Evolutionary conservation across 2,329 filamentous ascomycete genomes (phyloP).

Genomic region (Juglanconis sp.): DNA sequence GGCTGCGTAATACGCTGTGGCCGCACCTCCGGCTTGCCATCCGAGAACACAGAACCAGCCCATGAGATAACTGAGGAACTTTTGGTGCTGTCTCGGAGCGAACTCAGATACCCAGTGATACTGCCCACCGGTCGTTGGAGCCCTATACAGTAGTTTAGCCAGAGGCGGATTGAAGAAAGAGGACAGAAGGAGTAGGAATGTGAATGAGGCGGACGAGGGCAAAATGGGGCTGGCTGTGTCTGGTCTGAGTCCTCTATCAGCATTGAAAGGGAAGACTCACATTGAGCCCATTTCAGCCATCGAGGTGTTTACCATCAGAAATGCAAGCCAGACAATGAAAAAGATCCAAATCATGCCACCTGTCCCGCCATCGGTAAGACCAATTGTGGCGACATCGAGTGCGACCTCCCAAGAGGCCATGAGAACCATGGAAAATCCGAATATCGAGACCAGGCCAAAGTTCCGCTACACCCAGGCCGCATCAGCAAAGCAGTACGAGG

Average conservation of each 20-base stretch:
- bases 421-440: conserved; percentile 46
- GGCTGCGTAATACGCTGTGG: conserved; percentile 38
- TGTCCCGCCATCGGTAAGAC: conserved; percentile 40
- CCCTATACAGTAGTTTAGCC: conserved; percentile 21
- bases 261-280: conserved; percentile 38
- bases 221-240: too few relatives aligned
- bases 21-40: conserved; percentile 42
- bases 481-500: neutral
- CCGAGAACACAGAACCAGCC: conserved; percentile 45
- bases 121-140: conserved; percentile 34
- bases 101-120: conserved; percentile 27
- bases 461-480: conserved; percentile 27
- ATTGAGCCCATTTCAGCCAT: conserved; percentile 37
- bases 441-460: conserved; percentile 43
- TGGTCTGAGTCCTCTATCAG: too few relatives aligned
- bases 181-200: too few relatives aligned
- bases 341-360: conserved; percentile 42
- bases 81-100: conserved; percentile 44
- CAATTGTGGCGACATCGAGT: conserved; percentile 22
- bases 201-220: too few relatives aligned
- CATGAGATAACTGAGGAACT: conserved; percentile 50
- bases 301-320: conserved; percentile 37
- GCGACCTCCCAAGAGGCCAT: conserved; percentile 45
- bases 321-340: conserved; percentile 36
- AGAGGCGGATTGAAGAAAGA: too few relatives aligned